phyloP scores from a whole-genome alignment of 2,329 filamentous ascomycete genomes.

The Aspergillus intermedius region DNA sequence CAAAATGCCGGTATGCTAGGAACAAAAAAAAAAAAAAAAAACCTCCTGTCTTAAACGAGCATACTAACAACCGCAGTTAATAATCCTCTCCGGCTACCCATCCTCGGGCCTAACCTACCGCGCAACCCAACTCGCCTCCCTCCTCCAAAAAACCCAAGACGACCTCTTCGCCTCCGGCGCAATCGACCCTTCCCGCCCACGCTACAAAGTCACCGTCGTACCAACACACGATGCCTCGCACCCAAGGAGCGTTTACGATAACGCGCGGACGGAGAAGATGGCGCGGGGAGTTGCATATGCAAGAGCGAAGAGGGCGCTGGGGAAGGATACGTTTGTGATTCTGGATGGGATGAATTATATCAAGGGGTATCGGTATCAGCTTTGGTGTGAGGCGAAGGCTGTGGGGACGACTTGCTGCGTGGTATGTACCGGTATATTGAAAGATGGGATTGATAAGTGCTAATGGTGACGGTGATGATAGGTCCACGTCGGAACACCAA shows the following conservation, averaged over 20 bases:
- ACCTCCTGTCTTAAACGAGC: too few species aligned
- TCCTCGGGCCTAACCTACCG: slow-evolving; percentile 59
- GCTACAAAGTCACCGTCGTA: slow-evolving; percentile 37
- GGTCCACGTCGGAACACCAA: slow-evolving; percentile 54
- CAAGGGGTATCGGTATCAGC: slow-evolving; percentile 61
- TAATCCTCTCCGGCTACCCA: slow-evolving; percentile 57
- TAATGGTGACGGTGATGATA: slow-evolving; percentile 17
- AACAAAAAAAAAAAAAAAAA: background rate
- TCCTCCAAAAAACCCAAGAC: slow-evolving; percentile 46
- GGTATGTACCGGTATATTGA: slow-evolving; percentile 33
- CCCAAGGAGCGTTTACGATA: slow-evolving; percentile 49
- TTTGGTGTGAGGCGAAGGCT: slow-evolving; percentile 62
- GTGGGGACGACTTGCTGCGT: slow-evolving; percentile 56
- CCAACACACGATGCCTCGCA: slow-evolving; percentile 35
- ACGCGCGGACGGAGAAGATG: slow-evolving; percentile 56
- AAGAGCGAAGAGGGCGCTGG: slow-evolving; percentile 54
- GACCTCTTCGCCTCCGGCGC: slow-evolving; percentile 30
- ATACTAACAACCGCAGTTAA: slow-evolving; percentile 40
- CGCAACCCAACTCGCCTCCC: slow-evolving; percentile 49
- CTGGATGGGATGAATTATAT: slow-evolving; percentile 63
- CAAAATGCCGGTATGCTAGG: slow-evolving; percentile 17
- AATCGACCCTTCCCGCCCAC: slow-evolving; percentile 37
- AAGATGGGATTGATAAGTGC: background rate
- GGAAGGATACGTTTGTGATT: slow-evolving; percentile 54
- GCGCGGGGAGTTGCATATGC: slow-evolving; percentile 56